Evolutionary conservation across 1,139 yeast genomes (phyloP).

Genomic region (Hemisphaericaspora subhashii): DNA sequence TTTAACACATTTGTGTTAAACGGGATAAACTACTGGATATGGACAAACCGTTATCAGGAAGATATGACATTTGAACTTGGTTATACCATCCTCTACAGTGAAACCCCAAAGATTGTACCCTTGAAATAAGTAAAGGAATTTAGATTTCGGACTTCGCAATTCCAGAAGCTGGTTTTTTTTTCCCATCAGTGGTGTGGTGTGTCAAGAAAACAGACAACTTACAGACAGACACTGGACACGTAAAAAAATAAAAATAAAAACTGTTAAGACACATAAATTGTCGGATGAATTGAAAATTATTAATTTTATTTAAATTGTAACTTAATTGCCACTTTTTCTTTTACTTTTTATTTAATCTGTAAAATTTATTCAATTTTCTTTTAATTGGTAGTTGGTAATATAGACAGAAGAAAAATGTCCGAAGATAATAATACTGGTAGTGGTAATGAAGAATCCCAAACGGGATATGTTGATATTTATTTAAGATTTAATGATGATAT

Average conservation of each 20-base stretch:
- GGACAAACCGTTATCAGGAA: too few relatives aligned
- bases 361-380: neutral
- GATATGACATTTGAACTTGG: too few relatives aligned
- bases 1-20: neutral
- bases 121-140: neutral
- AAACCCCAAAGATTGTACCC: too few relatives aligned
- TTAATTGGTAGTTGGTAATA: neutral
- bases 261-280: neutral
- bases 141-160: neutral
- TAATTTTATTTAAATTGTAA: too few relatives aligned
- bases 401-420: slow-evolving; percentile 3
- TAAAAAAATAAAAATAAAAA: neutral
- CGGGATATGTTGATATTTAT: slow-evolving; percentile 59
- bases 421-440: slow-evolving; percentile 6
- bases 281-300: too few relatives aligned
- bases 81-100: too few relatives aligned
- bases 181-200: neutral
- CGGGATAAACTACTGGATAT: too few relatives aligned
- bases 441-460: slow-evolving; percentile 20
- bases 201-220: too few relatives aligned
- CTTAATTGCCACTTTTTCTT: neutral
- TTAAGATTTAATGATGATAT: slow-evolving; percentile 80
- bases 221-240: too few relatives aligned
- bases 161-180: neutral
- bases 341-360: too few relatives aligned